These are phyloP conservation scores for Tetradesmus obliquus DNA, from an alignment of 139 green algal genomes.

Conservation along the genomic window DNA sequence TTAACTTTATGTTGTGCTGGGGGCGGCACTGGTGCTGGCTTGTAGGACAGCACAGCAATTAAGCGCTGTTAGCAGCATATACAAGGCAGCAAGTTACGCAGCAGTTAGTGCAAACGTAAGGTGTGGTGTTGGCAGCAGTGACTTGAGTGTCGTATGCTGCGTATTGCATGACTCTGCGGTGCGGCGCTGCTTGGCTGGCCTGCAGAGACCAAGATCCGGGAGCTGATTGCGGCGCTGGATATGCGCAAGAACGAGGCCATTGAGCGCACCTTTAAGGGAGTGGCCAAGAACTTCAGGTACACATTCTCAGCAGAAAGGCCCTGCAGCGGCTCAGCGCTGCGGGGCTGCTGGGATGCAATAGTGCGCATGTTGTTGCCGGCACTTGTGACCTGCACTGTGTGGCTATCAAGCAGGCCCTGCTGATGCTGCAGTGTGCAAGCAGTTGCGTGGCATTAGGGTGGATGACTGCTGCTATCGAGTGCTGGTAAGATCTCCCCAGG, in stretches of 20 bases:
- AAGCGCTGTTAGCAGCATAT: no score
- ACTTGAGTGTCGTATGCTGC: neutral
- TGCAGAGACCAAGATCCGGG: conserved; percentile 67
- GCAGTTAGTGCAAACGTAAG: no score
- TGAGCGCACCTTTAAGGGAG: conserved; percentile 97
- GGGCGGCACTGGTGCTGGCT: no score
- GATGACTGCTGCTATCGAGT: no score
- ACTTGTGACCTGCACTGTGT: neutral
- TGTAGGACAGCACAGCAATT: no score
- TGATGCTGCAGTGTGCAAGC: neutral
- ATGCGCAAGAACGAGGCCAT: conserved; percentile 97
- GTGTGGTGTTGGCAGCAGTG: neutral
- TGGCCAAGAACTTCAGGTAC: conserved; percentile 93
- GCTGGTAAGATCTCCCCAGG: no score
- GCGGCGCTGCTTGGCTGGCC: neutral
- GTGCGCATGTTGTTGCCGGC: no score
- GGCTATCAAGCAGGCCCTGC: neutral
- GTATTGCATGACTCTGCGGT: neutral
- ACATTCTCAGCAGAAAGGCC: conserved; percentile 86
- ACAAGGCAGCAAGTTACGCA: no score
- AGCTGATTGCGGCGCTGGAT: conserved; percentile 88
- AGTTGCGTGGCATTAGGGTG: neutral
- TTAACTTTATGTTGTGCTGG: no score
- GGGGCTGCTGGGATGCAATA: no score
- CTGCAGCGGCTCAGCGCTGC: no score